Percentiles rank a stretch among this genome's conserved stretches.
These are phyloP conservation scores for Blastomyces silverae DNA, from an alignment of 2,329 filamentous ascomycete species.

Conservation along the genomic window DNA sequence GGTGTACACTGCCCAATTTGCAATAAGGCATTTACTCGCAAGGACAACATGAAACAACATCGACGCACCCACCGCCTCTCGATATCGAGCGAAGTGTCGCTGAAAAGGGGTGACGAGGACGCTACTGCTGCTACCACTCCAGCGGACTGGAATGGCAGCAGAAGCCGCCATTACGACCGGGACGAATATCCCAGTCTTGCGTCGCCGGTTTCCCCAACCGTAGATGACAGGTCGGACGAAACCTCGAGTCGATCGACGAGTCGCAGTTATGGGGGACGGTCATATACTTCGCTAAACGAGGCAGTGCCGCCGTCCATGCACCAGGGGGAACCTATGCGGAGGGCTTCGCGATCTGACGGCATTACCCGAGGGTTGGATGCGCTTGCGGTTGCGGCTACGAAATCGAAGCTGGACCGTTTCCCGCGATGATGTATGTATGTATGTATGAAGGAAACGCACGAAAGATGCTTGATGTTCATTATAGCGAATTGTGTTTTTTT, in stretches of 20 bases:
- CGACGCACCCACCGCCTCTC: constrained; percentile 51
- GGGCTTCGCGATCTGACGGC: constrained; percentile 13
- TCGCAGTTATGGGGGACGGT: constrained; percentile 12
- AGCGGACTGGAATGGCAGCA: neutral
- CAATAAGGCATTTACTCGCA: constrained; percentile 61
- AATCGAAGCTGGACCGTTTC: constrained; percentile 11
- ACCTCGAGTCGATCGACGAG: constrained; percentile 13
- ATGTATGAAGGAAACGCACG: neutral
- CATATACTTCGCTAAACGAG: constrained; percentile 10
- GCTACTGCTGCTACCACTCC: neutral
- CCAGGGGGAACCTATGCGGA: constrained; percentile 4
- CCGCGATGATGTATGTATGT: constrained; percentile 9
- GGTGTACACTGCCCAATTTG: constrained; percentile 61
- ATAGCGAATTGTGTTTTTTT: constrained; percentile 10
- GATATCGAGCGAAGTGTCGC: constrained; percentile 20
- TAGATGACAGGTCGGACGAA: constrained; percentile 13
- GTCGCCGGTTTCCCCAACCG: constrained; percentile 3
- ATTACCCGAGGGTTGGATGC: constrained; percentile 16
- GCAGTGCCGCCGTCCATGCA: neutral
- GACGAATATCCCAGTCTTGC: constrained; percentile 11
- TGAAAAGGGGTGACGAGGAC: constrained; percentile 24
- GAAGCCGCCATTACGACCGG: constrained; percentile 3
- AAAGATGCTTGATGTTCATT: constrained; percentile 4
- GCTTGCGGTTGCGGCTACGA: constrained; percentile 17
- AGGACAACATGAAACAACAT: constrained; percentile 66